Conservation (phyloP, 2,329 filamentous ascomycete species). For the Penicillium polonicum region DNA sequence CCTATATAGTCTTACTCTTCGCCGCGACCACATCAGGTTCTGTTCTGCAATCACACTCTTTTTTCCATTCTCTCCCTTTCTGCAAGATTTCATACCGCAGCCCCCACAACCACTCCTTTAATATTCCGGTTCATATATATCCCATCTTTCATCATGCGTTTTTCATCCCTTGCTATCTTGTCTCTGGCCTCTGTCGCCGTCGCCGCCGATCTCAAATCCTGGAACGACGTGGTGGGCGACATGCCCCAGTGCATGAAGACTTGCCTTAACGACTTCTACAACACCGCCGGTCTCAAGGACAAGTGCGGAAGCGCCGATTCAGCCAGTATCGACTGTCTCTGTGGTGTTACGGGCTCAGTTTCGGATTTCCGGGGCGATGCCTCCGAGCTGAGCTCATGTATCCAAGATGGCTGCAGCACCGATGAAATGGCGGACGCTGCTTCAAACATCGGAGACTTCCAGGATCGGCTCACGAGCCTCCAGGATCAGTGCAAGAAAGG, state of each 20-base stretch:
- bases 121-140: constrained; percentile 21
- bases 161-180: constrained; percentile 9
- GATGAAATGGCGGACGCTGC: not conserved
- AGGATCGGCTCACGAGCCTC: not conserved
- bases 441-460: not conserved
- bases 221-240: constrained; percentile 12
- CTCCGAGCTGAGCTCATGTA: not conserved
- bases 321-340: constrained; percentile 8
- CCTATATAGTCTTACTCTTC: not conserved
- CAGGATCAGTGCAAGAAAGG: not conserved
- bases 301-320: constrained; percentile 8
- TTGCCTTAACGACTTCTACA: constrained; percentile 12
- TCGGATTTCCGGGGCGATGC: not conserved
- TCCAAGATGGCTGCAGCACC: not conserved
- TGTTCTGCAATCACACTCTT: not conserved
- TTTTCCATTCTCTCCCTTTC: not conserved
- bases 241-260: constrained; percentile 10
- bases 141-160: constrained; percentile 8
- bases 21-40: not conserved
- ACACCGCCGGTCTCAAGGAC: constrained; percentile 3
- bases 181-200: constrained; percentile 10
- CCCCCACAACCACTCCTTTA: constrained; percentile 7
- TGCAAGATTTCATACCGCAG: not conserved
- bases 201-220: constrained; percentile 10
- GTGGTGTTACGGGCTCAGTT: not conserved